Percentiles rank a stretch among this genome's conserved stretches.
Conservation (phyloP, 768 basidiomycete species). For the Phlebiopsis gigantea region DNA sequence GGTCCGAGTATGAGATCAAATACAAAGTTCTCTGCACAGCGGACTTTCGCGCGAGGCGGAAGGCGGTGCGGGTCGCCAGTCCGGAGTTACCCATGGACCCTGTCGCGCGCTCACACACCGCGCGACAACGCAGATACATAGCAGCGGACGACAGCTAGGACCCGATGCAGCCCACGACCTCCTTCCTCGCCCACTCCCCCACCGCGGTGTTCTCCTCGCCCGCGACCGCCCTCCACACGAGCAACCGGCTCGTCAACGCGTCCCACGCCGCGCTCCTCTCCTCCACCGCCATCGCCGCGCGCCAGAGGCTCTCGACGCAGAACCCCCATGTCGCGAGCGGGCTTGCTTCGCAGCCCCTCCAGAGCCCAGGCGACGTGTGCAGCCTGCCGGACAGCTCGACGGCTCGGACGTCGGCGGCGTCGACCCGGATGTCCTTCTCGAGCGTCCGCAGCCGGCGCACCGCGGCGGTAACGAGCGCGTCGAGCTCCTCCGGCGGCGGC, state of each 20-base stretch:
- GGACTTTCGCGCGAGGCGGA: too few species aligned
- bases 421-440: neutral
- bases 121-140: too few species aligned
- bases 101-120: too few species aligned
- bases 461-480: neutral
- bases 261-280: conserved; percentile 40
- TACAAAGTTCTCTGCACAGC: too few species aligned
- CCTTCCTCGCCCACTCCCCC: conserved; percentile 54
- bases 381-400: neutral
- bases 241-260: conserved; percentile 44
- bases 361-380: conserved; percentile 13
- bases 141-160: too few species aligned
- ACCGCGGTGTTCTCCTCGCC: conserved; percentile 32
- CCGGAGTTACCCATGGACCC: too few species aligned
- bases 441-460: conserved; percentile 1
- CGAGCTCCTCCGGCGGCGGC: neutral
- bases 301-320: conserved; percentile 54
- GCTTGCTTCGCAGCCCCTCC: conserved; percentile 24
- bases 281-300: conserved; percentile 37
- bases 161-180: conserved; percentile 20
- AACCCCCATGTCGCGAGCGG: conserved; percentile 42
- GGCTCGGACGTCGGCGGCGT: neutral
- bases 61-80: too few species aligned
- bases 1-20: too few species aligned
- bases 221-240: conserved; percentile 49